These are phyloP conservation scores for Clonostachys rhizophaga DNA, from an alignment of 2,329 filamentous ascomycete species.

Conservation along the genomic window DNA sequence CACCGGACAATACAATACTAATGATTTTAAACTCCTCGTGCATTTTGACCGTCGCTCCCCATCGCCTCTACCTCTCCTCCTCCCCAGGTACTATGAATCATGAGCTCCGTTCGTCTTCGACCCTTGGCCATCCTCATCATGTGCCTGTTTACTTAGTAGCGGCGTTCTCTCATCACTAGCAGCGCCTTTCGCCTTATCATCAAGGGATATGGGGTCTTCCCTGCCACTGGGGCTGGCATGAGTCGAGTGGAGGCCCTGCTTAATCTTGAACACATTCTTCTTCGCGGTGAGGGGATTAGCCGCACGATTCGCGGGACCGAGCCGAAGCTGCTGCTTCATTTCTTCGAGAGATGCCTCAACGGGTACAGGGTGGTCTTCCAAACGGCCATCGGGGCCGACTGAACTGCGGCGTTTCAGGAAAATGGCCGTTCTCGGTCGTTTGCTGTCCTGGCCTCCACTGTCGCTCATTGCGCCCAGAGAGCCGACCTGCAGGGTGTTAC, in stretches of 20 bases:
- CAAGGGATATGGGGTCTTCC: constrained; percentile 3
- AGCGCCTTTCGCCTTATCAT: constrained; percentile 12
- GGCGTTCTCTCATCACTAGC: constrained; percentile 19
- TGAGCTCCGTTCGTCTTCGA: not conserved
- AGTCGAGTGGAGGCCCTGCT: constrained; percentile 30
- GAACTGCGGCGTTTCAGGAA: constrained; percentile 57
- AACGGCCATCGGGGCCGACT: constrained; percentile 45
- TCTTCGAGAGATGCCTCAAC: constrained; percentile 58
- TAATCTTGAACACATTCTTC: constrained; percentile 63
- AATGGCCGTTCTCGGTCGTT: constrained; percentile 47
- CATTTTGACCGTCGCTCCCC: no score
- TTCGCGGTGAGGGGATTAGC: constrained; percentile 56
- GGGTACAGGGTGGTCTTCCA: constrained; percentile 41
- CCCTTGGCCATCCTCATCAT: constrained; percentile 8
- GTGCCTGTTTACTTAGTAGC: constrained; percentile 14
- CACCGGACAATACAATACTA: no score
- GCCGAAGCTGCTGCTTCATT: constrained; percentile 58
- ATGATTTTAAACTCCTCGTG: no score
- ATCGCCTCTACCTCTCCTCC: no score
- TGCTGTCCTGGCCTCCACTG: constrained; percentile 27
- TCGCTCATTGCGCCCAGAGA: constrained; percentile 32
- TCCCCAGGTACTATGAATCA: not conserved
- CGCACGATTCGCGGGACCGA: constrained; percentile 64
- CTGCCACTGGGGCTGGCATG: constrained; percentile 4
- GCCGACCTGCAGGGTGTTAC: constrained; percentile 17